Percentiles rank a stretch among this genome's conserved stretches.
phyloP scores from a whole-genome alignment of 352 stramenopile genomes.

The Phytophthora podocarpi region DNA sequence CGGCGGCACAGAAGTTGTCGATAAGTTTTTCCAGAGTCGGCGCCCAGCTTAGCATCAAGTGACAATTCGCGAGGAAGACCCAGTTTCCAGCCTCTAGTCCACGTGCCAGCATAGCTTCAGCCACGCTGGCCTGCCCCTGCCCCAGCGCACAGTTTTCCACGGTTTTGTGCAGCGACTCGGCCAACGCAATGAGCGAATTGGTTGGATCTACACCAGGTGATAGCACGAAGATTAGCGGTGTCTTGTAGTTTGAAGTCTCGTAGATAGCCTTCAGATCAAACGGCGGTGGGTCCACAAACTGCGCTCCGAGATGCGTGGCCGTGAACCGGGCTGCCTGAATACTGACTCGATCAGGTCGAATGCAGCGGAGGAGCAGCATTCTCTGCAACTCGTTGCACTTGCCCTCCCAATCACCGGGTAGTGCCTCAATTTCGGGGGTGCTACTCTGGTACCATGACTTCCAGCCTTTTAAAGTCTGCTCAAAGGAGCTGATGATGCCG shows the following conservation, averaged over 20 bases:
- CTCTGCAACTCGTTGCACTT: slow-evolving; percentile 94
- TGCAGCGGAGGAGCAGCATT: slow-evolving; percentile 92
- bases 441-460: slow-evolving; percentile 86
- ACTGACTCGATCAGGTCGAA: slow-evolving; percentile 92
- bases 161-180: slow-evolving; percentile 77
- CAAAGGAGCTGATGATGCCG: slow-evolving; percentile 90
- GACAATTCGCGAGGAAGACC: slow-evolving; percentile 97
- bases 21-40: slow-evolving; percentile 95
- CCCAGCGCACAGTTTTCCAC: slow-evolving; percentile 94
- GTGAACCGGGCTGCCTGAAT: slow-evolving; percentile 94
- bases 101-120: slow-evolving; percentile 88
- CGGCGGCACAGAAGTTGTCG: slow-evolving; percentile 80
- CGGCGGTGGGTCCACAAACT: slow-evolving; percentile 93
- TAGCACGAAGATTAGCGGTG: slow-evolving; percentile 95
- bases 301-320: slow-evolving; percentile 86
- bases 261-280: slow-evolving; percentile 94
- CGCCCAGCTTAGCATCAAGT: slow-evolving; percentile 96
- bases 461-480: slow-evolving; percentile 84
- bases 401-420: slow-evolving; percentile 93
- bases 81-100: slow-evolving; percentile 90
- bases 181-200: slow-evolving; percentile 90
- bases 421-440: slow-evolving; percentile 89
- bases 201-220: slow-evolving; percentile 95
- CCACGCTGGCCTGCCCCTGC: slow-evolving; percentile 93
- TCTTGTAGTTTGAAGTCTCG: slow-evolving; percentile 86